Conservation (phyloP, 805 yeast genomes). For the Pichia heedii region DNA sequence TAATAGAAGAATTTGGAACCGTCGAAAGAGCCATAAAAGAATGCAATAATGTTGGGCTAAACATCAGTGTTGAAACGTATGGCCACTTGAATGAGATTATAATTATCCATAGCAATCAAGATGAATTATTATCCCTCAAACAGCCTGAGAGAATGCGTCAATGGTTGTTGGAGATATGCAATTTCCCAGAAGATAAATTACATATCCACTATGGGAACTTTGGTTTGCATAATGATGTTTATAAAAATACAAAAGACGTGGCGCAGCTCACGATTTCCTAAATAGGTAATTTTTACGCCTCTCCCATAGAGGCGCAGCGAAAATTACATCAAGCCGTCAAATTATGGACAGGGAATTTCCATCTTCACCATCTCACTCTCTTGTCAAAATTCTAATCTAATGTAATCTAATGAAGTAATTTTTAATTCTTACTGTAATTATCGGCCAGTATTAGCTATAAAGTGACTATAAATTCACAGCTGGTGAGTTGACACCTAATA, state of each 20-base stretch:
- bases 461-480: too few relatives aligned
- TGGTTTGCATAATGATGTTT: slow-evolving; percentile 65
- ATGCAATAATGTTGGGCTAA: slow-evolving; percentile 13
- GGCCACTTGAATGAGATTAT: slow-evolving; percentile 18
- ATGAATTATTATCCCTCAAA: slow-evolving; percentile 49
- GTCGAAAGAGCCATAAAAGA: slow-evolving; percentile 11
- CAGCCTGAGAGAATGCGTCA: slow-evolving; percentile 38
- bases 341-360: neutral
- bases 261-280: neutral
- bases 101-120: slow-evolving; percentile 53
- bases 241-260: slow-evolving; percentile 31
- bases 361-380: too few relatives aligned
- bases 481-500: too few relatives aligned
- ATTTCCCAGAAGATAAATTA: neutral
- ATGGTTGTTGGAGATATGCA: slow-evolving; percentile 21
- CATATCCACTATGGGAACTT: slow-evolving; percentile 28
- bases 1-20: slow-evolving; percentile 44
- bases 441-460: too few relatives aligned
- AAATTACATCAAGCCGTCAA: neutral
- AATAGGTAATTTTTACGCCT: neutral
- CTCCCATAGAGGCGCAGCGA: neutral
- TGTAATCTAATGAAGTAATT: too few relatives aligned
- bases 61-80: slow-evolving; percentile 2
- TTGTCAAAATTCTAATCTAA: too few relatives aligned
- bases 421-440: too few relatives aligned